Base-by-base conservation (phyloP, 169 alveolate species). In the Toxoplasma gondii region DNA sequence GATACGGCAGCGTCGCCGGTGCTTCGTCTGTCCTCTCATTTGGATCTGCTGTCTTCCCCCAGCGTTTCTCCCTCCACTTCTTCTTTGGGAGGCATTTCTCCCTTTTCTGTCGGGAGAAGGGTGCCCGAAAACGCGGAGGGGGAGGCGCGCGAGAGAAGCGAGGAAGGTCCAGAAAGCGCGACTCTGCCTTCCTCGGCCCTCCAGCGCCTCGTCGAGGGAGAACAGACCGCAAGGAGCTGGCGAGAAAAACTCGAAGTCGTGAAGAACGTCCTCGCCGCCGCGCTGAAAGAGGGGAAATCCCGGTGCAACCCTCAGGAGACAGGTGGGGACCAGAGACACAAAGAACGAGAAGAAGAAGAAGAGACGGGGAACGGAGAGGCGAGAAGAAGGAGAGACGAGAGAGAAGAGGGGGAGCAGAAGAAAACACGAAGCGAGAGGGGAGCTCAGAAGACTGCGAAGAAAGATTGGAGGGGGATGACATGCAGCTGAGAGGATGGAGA, bases 171-270 rank as follows among this genome's bases (percentile, higher is more conserved):
- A 82, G 90, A 22, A 41, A 34, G 90, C 1, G 67, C 67, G 34
- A 36, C 36, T 9, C 38, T 24, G 38, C 22, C 67, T 64, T 2
- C 67, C 36, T 31, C 53, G 53, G 17, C 90, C 5, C 90, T 82
- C 19, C 36, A 34, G 41, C n/a, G 1, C 16, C 36, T 82, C 12
- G 90, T 82, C 24, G 90, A 36, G 24, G 90, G 90, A 7, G 90
- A 82, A 16, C 53, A 67, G 27, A 27, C 22, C 12, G 90, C 90
- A 12, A 36, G 24, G n/a, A 41, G 69, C 67, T 82, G 90, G 90
- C 1, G 90, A 39, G 90, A 82, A 24, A 82, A 82, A 36, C 22
- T 82, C 41, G 90, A 82, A 24, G 67, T 82, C 38, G 90, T 82
- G 24, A 22, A 36, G 64, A 24, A 9, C 38, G 53, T 82, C 38